Evolutionary conservation across 495 filamentous ascomycete genomes (phyloP).

Genomic region (Trichoderma parareesei): DNA sequence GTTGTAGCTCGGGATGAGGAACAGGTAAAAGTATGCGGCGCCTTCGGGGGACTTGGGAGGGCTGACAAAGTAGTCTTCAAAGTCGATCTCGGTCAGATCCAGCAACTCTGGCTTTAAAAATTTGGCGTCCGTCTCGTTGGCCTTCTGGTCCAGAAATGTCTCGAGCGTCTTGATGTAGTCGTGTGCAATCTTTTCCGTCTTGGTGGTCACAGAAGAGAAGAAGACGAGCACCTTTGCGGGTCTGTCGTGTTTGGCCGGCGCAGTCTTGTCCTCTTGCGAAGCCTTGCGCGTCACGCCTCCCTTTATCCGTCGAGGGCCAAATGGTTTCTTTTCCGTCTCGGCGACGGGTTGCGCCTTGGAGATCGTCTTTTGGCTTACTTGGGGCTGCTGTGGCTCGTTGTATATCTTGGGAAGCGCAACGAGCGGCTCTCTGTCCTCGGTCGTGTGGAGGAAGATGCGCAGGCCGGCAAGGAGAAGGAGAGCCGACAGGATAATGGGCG

Average conservation of each 20-base stretch:
- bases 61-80: constrained; percentile 81
- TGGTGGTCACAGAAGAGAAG: constrained; percentile 76
- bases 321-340: constrained; percentile 5
- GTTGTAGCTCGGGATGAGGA: constrained; percentile 82
- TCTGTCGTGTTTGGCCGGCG: background rate
- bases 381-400: constrained; percentile 11
- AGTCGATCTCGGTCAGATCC: constrained; percentile 77
- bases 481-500: constrained; percentile 40
- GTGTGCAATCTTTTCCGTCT: constrained; percentile 61
- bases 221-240: constrained; percentile 73
- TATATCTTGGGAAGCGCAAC: constrained; percentile 23
- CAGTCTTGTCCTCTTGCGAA: background rate
- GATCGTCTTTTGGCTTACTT: constrained; percentile 16
- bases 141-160: constrained; percentile 19
- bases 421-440: constrained; percentile 18
- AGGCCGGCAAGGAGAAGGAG: constrained; percentile 29
- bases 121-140: constrained; percentile 16
- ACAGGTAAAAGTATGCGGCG: constrained; percentile 64
- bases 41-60: constrained; percentile 41
- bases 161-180: constrained; percentile 47
- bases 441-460: constrained; percentile 34
- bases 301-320: constrained; percentile 41
- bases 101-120: constrained; percentile 58
- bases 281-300: constrained; percentile 33
- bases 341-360: constrained; percentile 15